Evolutionary conservation across 2,329 filamentous ascomycete species (phyloP).

Genomic region (Pyrenophora teres): DNA sequence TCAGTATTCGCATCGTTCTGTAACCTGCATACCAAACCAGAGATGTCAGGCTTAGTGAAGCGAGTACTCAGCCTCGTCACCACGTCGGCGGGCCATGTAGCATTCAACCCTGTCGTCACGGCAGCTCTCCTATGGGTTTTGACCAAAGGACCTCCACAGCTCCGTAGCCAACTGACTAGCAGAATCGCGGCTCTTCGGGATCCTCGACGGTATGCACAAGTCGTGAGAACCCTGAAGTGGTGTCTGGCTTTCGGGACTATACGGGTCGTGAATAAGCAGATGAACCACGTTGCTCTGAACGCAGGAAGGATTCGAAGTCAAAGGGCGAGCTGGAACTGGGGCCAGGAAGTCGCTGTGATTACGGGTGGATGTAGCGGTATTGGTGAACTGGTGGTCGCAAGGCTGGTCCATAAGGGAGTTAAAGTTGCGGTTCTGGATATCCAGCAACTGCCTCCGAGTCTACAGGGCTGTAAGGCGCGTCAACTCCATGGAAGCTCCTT

Average conservation of each 20-base stretch:
- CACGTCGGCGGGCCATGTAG: constrained; percentile 26
- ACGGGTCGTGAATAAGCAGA: constrained; percentile 30
- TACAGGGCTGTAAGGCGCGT: constrained; percentile 33
- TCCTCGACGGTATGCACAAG: constrained; percentile 21
- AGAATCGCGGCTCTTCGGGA: constrained; percentile 30
- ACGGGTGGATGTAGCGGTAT: constrained; percentile 47
- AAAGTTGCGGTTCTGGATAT: constrained; percentile 44
- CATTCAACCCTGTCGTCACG: constrained; percentile 39
- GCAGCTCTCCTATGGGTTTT: constrained; percentile 38
- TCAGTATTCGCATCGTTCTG: background rate
- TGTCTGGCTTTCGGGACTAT: constrained; percentile 41
- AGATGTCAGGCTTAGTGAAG: constrained; percentile 29
- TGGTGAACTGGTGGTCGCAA: constrained; percentile 38
- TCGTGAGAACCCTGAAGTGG: constrained; percentile 37
- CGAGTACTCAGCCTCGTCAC: constrained; percentile 26
- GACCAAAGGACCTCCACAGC: constrained; percentile 33
- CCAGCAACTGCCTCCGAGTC: constrained; percentile 30
- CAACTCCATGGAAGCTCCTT: background rate
- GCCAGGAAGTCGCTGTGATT: constrained; percentile 42
- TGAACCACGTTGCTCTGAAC: constrained; percentile 45
- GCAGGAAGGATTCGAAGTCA: constrained; percentile 46
- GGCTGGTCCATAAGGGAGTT: constrained; percentile 32
- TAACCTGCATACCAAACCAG: background rate
- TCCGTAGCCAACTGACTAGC: constrained; percentile 30
- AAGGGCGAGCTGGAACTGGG: constrained; percentile 43